Evolutionary conservation across 208 protist species (phyloP).

Genomic region (Trichomonas tenax): DNA sequence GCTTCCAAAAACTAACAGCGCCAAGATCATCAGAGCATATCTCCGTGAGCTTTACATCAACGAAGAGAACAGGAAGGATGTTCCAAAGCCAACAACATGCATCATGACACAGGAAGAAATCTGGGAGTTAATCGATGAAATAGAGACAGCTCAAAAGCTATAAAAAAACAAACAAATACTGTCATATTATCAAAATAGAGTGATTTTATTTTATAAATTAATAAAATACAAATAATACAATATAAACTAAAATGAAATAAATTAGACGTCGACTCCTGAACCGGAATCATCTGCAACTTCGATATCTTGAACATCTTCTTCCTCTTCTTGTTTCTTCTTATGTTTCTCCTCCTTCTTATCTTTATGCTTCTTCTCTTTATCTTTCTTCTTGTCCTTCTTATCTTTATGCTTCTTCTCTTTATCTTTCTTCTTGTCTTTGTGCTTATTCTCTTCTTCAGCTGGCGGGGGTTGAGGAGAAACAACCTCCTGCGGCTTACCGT

Average conservation of each 20-base stretch:
- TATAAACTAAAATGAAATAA: not conserved
- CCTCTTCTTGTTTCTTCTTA: not conserved
- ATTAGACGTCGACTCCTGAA: not conserved
- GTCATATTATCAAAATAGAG: no score
- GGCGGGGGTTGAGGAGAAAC: not conserved
- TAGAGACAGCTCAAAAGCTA: not conserved
- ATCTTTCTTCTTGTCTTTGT: not conserved
- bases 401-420: not conserved
- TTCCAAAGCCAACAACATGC: not conserved
- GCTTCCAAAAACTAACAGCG: not conserved
- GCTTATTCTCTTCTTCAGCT: not conserved
- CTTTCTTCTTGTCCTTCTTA: not conserved
- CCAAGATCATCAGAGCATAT: not conserved
- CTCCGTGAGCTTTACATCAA: not conserved
- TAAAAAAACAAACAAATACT: no score
- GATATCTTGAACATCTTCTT: not conserved
- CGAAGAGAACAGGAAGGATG: not conserved
- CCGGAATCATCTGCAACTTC: not conserved
- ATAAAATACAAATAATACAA: not conserved
- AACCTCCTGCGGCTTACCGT: not conserved
- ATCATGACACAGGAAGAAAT: not conserved
- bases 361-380: not conserved
- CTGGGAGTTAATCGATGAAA: not conserved
- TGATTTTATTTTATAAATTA: no score
- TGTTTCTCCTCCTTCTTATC: not conserved